Base-by-base conservation (phyloP, 176 grass and related monocot species). In the Stipa capillata region DNA sequence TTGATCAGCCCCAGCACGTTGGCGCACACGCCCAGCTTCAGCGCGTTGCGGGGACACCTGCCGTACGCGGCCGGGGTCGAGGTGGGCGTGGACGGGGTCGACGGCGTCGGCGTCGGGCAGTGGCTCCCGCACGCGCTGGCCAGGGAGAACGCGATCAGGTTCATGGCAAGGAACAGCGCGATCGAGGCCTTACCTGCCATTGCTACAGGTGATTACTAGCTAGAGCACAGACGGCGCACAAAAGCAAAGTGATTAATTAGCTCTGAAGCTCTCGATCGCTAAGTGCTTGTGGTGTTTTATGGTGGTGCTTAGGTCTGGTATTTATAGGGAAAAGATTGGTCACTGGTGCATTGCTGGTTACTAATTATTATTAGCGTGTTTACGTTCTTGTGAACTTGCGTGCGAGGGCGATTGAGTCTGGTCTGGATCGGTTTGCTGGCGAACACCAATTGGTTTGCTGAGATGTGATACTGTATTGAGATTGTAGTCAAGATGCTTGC, bases 1-100 rank as follows among this genome's bases (percentile, higher is more conserved):
- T 89, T 89, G 51, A 89, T 70, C 8, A 85, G 23, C 45, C 64
- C 64, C 0, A 78, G 72, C 36, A 85, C 55, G 12, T 89, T 72
- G 14, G 72, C 82, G 72, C 87, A 85, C 72, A 89, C 72, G 20
- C 78, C 77, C 4, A 89, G 65, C 72, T 89, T 89, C 10, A 89
- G 78, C 10, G 82, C 82, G 82, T 89, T 71, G 45, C 62, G 79
- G 6, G 87, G 87, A 78, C 87, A 89, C 72, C 0, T 78, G 45
- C 71, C 37, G 34, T 1, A 78, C 16, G 74, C 14, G 0, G 39
- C 72, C n/a, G 72, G 61, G 4, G 82, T 77, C 6, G 83, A 51
- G 3, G 83, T 78, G 2, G 28, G 67, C 0, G 67, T 71, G 6
- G 67, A 37, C 16, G 67, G 88, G 16, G 78, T 70, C 2, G 60